Percentiles rank a stretch among this genome's conserved stretches.
Conservation (phyloP, 2,329 filamentous ascomycete species). For the Diaporthe sp. region DNA sequence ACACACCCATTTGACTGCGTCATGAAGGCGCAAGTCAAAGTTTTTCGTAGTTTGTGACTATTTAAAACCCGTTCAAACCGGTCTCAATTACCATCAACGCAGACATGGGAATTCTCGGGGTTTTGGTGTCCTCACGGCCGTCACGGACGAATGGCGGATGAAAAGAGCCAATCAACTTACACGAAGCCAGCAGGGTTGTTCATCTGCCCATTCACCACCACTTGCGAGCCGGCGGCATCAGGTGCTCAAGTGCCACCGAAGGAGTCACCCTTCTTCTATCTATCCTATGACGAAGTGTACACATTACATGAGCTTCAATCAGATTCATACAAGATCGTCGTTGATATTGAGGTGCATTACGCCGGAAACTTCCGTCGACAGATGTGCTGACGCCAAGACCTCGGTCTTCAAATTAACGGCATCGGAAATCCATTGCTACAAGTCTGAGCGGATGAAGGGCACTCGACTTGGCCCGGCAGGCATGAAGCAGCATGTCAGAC, state of each 20-base stretch:
- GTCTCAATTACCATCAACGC: neutral
- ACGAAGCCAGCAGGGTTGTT: neutral
- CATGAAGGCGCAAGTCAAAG: neutral
- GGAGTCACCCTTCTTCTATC: neutral
- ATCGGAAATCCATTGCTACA: neutral
- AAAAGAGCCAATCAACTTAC: conserved; percentile 31
- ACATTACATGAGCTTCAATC: neutral
- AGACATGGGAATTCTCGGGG: too few species aligned
- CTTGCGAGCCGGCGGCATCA: neutral
- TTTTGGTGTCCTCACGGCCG: neutral
- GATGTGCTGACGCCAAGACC: neutral
- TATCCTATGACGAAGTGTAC: too few species aligned
- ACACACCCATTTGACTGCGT: too few species aligned
- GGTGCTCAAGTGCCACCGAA: neutral
- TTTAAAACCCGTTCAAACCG: neutral
- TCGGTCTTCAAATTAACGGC: neutral
- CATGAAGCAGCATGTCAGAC: too few species aligned
- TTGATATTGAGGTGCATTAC: neutral
- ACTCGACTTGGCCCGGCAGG: too few species aligned
- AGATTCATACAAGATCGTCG: neutral
- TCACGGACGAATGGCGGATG: neutral
- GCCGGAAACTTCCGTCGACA: neutral
- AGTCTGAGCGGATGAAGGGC: neutral
- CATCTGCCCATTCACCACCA: neutral
- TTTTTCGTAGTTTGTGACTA: neutral